These are phyloP conservation scores for Xylaria longipes DNA, from an alignment of 495 filamentous ascomycete genomes.

Conservation along the genomic window DNA sequence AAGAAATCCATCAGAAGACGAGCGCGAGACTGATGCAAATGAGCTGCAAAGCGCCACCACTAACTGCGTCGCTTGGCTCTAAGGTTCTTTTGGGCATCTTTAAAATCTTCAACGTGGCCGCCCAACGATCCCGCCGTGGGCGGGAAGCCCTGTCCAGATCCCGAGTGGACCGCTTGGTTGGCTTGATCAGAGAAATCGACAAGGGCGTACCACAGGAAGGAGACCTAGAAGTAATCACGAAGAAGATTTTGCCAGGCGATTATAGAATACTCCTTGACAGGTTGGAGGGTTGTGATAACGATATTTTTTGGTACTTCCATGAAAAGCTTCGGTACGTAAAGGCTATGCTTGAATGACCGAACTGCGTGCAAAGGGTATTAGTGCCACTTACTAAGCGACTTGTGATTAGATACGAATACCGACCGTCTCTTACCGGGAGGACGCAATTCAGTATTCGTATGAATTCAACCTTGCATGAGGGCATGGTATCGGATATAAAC, in stretches of 20 bases:
- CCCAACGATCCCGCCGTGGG: neutral
- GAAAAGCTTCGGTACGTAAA: constrained; percentile 7
- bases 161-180: neutral
- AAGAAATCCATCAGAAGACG: neutral
- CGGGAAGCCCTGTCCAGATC: neutral
- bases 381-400: neutral
- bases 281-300: neutral
- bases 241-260: constrained; percentile 9
- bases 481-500: constrained; percentile 8
- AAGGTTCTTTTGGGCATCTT: neutral
- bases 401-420: constrained; percentile 7
- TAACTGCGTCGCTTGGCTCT: neutral
- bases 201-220: neutral
- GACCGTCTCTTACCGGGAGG: constrained; percentile 1
- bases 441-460: constrained; percentile 2
- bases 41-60: neutral
- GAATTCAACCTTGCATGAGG: constrained; percentile 4
- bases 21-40: neutral
- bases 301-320: constrained; percentile 6
- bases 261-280: neutral
- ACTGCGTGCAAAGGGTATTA: no score
- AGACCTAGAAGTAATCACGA: neutral
- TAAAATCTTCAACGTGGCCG: constrained; percentile 5
- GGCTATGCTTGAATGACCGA: neutral
- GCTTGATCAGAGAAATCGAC: constrained; percentile 3